Evolutionary conservation across 2,329 filamentous ascomycete species (phyloP), one percentile per base, ranked within the genome.

Genomic region (Claviceps pazoutovae): DNA sequence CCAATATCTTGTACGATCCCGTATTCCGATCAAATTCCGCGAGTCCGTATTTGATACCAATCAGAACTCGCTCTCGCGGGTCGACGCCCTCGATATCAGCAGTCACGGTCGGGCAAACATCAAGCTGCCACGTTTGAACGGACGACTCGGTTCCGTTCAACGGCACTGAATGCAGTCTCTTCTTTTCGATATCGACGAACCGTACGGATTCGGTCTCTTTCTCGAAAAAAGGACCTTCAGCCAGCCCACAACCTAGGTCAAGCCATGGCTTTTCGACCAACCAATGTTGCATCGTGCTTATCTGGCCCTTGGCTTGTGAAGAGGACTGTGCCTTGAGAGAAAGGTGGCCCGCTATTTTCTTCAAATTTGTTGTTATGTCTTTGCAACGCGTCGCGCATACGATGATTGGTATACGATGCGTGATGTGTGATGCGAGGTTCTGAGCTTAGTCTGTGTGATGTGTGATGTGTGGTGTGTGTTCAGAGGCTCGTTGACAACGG

Each of bases 111-210:
- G 76, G 68, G 26, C 72, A 71, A 56, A 71, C 70, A 63, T 78
- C 72, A 42, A 83, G 68, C 62, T 80, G 71, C 39, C 74, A 55
- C 4, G 85, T 83, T 56, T 80, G 73, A 54, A 85, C 65, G 39
- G 84, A 86, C 4, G 70, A 69, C 16, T 79, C 78, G 0, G 83
- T 85, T 54, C 77, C 70, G 47, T 67, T 63, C 23, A 94, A 72
- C 59, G 87, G 76, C 54, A 93, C 75, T 47, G 77, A 75, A 70
- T 93, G 84, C 46, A 95, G 63, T 55, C 82, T 80, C 63, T 85
- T 78, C 63, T 84, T 80, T 66, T 83, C 84, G 68, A 95, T 90
- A 68, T 96, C 90, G 55, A 90, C 80, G 65, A 88, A 89, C 56
- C 86, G 84, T 53, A 91, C 70, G 46, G 72, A 75, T 64, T 86